A percentile compares a stretch with the other conserved stretches of the same genome.
These are phyloP conservation scores for Saccharomyces hybrid DNA, from an alignment of 1,139 yeast genomes.

Conservation along the genomic window DNA sequence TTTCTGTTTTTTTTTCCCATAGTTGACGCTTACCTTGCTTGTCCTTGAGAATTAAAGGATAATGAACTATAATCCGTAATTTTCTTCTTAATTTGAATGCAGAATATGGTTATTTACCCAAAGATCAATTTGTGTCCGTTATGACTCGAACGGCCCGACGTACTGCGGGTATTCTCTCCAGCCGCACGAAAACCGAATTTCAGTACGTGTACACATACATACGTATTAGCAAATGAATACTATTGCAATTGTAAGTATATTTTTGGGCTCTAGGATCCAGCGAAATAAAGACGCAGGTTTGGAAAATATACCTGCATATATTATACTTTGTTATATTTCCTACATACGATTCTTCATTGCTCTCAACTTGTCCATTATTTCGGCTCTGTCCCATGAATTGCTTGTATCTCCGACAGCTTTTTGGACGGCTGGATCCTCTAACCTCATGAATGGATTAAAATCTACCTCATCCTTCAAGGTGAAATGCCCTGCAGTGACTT, in stretches of 20 bases:
- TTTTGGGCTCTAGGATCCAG: not conserved
- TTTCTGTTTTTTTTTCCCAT: not conserved
- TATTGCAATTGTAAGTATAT: no score
- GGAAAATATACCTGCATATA: not conserved
- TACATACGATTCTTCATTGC: slow-evolving; percentile 57
- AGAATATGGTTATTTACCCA: not conserved
- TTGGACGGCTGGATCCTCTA: not conserved
- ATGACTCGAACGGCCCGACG: no score
- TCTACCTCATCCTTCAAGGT: no score
- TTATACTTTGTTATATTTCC: not conserved
- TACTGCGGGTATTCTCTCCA: not conserved
- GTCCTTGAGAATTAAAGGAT: not conserved
- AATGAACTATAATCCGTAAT: no score
- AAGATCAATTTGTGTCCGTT: not conserved
- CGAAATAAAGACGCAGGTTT: not conserved
- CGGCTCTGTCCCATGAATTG: slow-evolving; percentile 36
- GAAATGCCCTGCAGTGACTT: no score
- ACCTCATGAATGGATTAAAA: no score
- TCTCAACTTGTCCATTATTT: slow-evolving; percentile 61
- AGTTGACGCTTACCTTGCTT: not conserved
- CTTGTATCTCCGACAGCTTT: slow-evolving; percentile 45
- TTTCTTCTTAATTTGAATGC: no score
- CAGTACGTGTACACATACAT: no score
- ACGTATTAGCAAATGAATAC: no score
- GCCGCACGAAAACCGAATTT: not conserved